phyloP scores from a whole-genome alignment of 768 basidiomycete species.

The Tricholoma sp. region DNA sequence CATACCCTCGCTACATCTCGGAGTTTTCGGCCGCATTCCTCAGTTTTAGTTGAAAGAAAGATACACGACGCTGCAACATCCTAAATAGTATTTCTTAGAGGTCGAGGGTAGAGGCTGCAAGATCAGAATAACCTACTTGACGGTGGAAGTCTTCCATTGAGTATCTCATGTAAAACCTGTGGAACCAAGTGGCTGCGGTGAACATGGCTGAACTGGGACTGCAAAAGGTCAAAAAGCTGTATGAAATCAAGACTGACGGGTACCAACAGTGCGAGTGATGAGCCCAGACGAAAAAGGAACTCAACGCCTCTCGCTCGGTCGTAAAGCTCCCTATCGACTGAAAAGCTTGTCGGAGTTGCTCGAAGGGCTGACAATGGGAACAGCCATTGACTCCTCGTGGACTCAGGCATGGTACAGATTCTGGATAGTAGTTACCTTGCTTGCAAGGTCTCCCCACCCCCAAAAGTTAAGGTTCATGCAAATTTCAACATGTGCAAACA shows the following conservation, averaged over 20 bases:
- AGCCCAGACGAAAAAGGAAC: slow-evolving; percentile 78
- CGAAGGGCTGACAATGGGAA: slow-evolving; percentile 58
- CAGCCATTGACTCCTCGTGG: slow-evolving; percentile 57
- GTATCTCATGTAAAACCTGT: slow-evolving; percentile 86
- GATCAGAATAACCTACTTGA: slow-evolving; percentile 45
- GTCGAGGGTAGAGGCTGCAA: slow-evolving; percentile 2
- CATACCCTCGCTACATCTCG: slow-evolving; percentile 78
- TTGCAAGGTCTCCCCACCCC: too few species aligned
- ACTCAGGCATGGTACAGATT: not conserved
- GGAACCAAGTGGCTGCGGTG: slow-evolving; percentile 88
- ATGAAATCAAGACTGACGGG: slow-evolving; percentile 10
- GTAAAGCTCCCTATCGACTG: slow-evolving; percentile 68
- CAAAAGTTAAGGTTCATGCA: too few species aligned
- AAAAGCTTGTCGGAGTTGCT: slow-evolving; percentile 51
- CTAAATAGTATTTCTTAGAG: slow-evolving; percentile 31
- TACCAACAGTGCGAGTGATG: slow-evolving; percentile 71
- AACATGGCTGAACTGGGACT: slow-evolving; percentile 81
- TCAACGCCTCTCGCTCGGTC: slow-evolving; percentile 80
- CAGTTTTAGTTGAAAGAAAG: slow-evolving; percentile 88
- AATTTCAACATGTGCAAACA: too few species aligned
- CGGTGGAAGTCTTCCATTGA: slow-evolving; percentile 79
- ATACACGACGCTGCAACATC: slow-evolving; percentile 83
- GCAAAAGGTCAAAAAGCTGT: slow-evolving; percentile 9
- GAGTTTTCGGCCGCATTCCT: slow-evolving; percentile 83
- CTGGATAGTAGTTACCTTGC: too few species aligned